These are phyloP conservation scores for Mikania micrantha DNA, from an alignment of 129 eudicot genomes.

Conservation along the genomic window DNA sequence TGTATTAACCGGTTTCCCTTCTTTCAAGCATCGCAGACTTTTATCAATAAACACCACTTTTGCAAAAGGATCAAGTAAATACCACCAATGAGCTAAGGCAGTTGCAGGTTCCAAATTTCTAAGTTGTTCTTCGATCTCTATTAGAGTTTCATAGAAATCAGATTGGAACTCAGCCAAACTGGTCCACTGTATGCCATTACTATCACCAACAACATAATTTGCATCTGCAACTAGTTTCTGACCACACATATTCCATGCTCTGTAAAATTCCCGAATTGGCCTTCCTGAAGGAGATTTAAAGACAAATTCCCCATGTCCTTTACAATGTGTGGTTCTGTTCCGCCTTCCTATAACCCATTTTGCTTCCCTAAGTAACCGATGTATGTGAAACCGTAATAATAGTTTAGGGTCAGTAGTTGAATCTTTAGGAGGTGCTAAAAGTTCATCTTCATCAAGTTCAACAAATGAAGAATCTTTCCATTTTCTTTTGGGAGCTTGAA, in stretches of 20 bases:
- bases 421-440: slow-evolving; percentile 36
- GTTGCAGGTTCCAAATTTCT: slow-evolving; percentile 34
- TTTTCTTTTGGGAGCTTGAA: slow-evolving; percentile 9
- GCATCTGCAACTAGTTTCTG: slow-evolving; percentile 45
- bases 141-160: slow-evolving; percentile 51
- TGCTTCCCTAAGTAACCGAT: slow-evolving; percentile 64
- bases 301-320: slow-evolving; percentile 67
- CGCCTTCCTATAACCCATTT: slow-evolving; percentile 90
- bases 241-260: slow-evolving; percentile 83
- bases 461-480: slow-evolving; percentile 35
- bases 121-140: slow-evolving; percentile 46
- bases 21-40: slow-evolving; percentile 49
- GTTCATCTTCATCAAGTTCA: slow-evolving; percentile 56
- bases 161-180: slow-evolving; percentile 52
- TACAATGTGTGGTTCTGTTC: slow-evolving; percentile 41
- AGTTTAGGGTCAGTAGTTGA: slow-evolving; percentile 58
- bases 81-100: slow-evolving; percentile 72
- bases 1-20: slow-evolving; percentile 48
- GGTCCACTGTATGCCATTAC: slow-evolving; percentile 55
- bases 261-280: slow-evolving; percentile 71
- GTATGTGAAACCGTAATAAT: slow-evolving; percentile 62
- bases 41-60: slow-evolving; percentile 68
- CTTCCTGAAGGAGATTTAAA: slow-evolving; percentile 78
- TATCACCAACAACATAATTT: slow-evolving; percentile 19
- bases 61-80: slow-evolving; percentile 89